Conservation (phyloP, 495 filamentous ascomycete genomes). For the Aspergillus sclerotioniger region DNA sequence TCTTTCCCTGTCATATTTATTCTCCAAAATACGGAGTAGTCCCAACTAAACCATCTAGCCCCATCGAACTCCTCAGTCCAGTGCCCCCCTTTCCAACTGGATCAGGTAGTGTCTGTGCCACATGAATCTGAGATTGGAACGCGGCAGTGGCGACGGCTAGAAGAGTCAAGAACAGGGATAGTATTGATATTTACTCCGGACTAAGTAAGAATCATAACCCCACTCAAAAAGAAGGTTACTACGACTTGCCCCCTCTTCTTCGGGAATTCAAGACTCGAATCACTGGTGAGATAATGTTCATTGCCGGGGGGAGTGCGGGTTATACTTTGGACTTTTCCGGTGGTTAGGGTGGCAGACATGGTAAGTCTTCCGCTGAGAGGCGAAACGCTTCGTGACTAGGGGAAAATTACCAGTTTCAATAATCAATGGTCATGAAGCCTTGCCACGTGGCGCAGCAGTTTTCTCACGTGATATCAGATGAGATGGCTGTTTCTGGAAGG, state of each 20-base stretch:
- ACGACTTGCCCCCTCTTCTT: neutral
- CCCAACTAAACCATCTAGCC: neutral
- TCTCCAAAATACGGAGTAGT: neutral
- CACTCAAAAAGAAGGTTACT: neutral
- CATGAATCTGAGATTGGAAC: neutral
- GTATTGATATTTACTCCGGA: neutral
- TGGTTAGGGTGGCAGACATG: too few species aligned
- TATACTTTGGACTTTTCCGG: too few species aligned
- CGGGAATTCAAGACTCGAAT: too few species aligned
- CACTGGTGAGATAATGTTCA: too few species aligned
- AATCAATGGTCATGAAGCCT: too few species aligned
- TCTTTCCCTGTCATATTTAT: too few species aligned
- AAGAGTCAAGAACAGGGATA: neutral
- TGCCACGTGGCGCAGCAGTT: conserved; percentile 24
- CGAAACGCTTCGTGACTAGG: too few species aligned
- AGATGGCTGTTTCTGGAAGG: neutral
- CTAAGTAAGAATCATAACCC: too few species aligned
- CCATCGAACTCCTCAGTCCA: neutral
- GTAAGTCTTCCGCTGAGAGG: too few species aligned
- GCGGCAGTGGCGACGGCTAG: neutral
- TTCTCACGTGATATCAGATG: conserved; percentile 20
- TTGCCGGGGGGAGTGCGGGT: too few species aligned
- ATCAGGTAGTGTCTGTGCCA: neutral
- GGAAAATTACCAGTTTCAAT: neutral
- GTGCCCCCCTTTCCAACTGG: neutral